Base-by-base conservation (phyloP, 225 moss, liverwort and hornwort species). In the Ulota crispa region DNA sequence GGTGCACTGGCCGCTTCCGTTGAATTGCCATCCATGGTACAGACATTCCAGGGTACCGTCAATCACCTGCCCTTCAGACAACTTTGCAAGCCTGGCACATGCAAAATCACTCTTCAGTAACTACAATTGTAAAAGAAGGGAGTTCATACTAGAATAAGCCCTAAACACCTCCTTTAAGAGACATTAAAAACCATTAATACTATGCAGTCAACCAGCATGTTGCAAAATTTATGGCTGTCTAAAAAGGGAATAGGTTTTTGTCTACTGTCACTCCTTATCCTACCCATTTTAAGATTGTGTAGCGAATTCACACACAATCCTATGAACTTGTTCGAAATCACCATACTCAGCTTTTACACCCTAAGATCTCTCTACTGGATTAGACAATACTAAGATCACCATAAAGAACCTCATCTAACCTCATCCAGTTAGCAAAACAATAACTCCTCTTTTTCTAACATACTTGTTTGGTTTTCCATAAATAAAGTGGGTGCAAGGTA, bases 11-110 rank as follows among this genome's bases (percentile, higher is more conserved):
- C 97, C 95, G 77, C 88, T 85, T 57, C 94, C 92, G 72, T 92
- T 82, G 70, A 94, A 97, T 65, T 97, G 97, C 95, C 95, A 97
- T 15, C 97, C 97, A 59, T 97, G 97, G 78, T 97, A 97, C 6
- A 97, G 86, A 77, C 97, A 97, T 80, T 97, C 97, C 18, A 97
- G 87, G 67, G 65, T 95, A 4, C 97, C 97, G 71, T 97, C 94
- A 19, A 89, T 91, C 57, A 97, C 72, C 84, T 97, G 95, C 69
- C 97, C 95, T 82, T 97, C 97, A 18, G 97, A 97, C 57, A 97
- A 81, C 85, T 97, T 97, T 23, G 95, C 97, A 77, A 88, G 86
- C 78, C 96, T 96, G 89, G 16, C 65, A 80, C 75, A 68, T 36
- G 19, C 7, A 47, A 56, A 65, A 14, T 28, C 53, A 28, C 28